Percentiles rank a stretch among this genome's conserved stretches.
phyloP scores from a whole-genome alignment of 2,329 filamentous ascomycete genomes.

The Coleophoma cylindrospora region DNA sequence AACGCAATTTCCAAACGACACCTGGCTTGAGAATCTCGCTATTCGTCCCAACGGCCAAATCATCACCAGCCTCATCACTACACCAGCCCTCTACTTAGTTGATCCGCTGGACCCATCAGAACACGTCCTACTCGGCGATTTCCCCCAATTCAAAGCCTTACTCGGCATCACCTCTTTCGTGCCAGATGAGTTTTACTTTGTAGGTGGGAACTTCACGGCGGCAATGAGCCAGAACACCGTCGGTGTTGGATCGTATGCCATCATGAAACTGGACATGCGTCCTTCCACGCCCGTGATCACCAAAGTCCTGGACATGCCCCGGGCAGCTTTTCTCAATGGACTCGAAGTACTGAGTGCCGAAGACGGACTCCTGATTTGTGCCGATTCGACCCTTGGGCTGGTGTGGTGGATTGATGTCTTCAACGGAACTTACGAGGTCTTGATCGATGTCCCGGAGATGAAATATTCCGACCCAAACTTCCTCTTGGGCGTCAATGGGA shows the following conservation, averaged over 20 bases:
- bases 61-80: conserved; percentile 7
- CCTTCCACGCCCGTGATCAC: neutral
- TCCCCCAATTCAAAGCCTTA: neutral
- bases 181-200: conserved; percentile 6
- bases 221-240: neutral
- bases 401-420: conserved; percentile 22
- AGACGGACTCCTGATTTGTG: conserved; percentile 16
- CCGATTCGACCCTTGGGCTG: conserved; percentile 21
- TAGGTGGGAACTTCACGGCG: neutral
- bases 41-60: conserved; percentile 11
- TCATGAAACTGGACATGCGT: neutral
- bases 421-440: conserved; percentile 12
- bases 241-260: neutral
- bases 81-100: conserved; percentile 6
- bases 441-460: conserved; percentile 18
- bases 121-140: conserved; percentile 3
- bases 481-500: conserved; percentile 10
- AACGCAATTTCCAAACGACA: conserved; percentile 10
- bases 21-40: conserved; percentile 13
- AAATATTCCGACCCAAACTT: conserved; percentile 3
- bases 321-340: neutral
- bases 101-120: neutral
- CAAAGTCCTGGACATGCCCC: neutral
- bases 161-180: conserved; percentile 7
- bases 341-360: conserved; percentile 10